Conservation (phyloP, 2,329 filamentous ascomycete species). For the Raffaelea albimanens region DNA sequence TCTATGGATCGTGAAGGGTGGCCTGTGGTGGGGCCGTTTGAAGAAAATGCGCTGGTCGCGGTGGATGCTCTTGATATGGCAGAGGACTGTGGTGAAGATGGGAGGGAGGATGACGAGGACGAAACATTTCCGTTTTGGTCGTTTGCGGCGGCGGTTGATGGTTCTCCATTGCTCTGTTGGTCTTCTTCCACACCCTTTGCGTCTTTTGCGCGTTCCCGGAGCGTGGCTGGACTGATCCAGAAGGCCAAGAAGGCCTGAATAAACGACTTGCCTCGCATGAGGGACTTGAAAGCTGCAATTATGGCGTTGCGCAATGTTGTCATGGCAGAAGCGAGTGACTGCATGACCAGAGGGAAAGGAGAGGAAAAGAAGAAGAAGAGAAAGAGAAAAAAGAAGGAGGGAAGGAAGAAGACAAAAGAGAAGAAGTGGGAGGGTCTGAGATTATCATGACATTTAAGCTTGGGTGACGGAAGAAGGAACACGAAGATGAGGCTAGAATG, state of each 20-base stretch:
- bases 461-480: neutral
- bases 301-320: constrained; percentile 44
- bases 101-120: neutral
- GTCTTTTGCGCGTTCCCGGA: constrained; percentile 2
- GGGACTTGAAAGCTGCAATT: constrained; percentile 45
- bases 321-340: constrained; percentile 48
- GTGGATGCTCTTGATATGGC: neutral
- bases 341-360: constrained; percentile 25
- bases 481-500: neutral
- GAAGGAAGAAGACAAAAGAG: neutral
- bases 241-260: constrained; percentile 47
- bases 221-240: constrained; percentile 33
- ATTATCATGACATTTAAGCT: constrained; percentile 5
- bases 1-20: constrained; percentile 23
- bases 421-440: neutral
- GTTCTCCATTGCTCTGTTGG: too few relatives aligned
- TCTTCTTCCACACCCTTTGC: neutral
- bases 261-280: constrained; percentile 50
- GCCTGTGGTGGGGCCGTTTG: neutral
- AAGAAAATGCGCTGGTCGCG: neutral
- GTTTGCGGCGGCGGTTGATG: neutral
- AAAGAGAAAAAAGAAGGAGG: neutral
- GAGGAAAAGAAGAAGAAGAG: neutral
- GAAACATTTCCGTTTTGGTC: constrained; percentile 13
- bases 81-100: neutral